Conservation (phyloP, 2,329 filamentous ascomycete genomes). For the Cladosporium sp. region DNA sequence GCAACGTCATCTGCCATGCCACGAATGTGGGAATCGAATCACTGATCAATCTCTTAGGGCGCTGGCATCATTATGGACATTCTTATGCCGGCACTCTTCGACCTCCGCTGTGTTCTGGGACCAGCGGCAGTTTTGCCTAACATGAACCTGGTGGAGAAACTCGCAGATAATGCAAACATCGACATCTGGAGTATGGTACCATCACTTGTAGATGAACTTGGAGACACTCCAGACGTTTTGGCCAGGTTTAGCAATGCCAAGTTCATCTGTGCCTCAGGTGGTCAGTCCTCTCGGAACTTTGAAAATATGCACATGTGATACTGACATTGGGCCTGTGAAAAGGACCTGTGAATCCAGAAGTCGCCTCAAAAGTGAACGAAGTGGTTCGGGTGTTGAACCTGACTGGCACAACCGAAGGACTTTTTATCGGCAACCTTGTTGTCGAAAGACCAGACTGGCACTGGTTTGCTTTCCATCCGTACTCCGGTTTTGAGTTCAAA, state of each 20-base stretch:
- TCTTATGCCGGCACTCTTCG: background rate
- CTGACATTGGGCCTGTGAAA: background rate
- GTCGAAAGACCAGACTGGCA: slow-evolving; percentile 17
- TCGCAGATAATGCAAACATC: background rate
- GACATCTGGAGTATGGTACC: slow-evolving; percentile 12
- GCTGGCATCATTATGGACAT: background rate
- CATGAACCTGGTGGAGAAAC: background rate
- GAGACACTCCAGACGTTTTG: slow-evolving; percentile 3
- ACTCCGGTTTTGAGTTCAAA: slow-evolving; percentile 23
- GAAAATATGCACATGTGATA: background rate
- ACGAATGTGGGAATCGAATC: background rate
- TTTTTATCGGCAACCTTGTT: slow-evolving; percentile 22
- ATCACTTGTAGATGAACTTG: slow-evolving; percentile 8
- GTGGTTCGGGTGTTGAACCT: background rate
- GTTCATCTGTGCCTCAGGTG: background rate
- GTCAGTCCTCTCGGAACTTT: background rate
- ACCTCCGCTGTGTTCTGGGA: background rate
- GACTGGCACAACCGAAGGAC: slow-evolving; percentile 22
- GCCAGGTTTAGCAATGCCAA: background rate
- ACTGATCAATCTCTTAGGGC: background rate
- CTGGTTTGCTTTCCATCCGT: slow-evolving; percentile 23
- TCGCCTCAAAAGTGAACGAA: background rate
- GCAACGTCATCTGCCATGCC: background rate
- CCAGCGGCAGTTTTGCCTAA: background rate
- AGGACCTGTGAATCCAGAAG: background rate